Base-by-base conservation (phyloP, 2,329 filamentous ascomycete genomes). In the Claviceps paspali region DNA sequence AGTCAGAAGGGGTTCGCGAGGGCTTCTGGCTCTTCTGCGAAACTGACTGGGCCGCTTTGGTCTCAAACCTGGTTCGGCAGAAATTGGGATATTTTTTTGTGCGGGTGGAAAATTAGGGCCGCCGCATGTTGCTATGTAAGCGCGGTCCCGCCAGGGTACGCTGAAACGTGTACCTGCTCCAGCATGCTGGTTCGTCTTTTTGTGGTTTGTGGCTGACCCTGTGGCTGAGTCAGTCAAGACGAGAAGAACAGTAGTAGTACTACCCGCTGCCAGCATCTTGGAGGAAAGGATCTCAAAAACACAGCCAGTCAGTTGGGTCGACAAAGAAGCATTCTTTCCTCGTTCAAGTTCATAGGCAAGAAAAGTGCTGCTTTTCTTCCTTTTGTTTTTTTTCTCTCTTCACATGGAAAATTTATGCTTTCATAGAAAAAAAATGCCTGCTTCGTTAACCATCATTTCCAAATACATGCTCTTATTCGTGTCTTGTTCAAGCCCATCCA, bases 81-180 rank as follows among this genome's bases (percentile, higher is more conserved):
- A 59, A 57, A 55, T 60, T 59, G 53, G 52, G 53, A 61, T 53
- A 59, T 61, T 52, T 49, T 51, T 57, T 63, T 63, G 66, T 69
- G 64, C 68, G 67, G 65, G 65, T 59, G 56, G 59, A 60, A 61
- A 58, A 58, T 67, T 64, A 65, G 63, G 63, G 63, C 63, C 62
- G 53, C 52, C 29, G 26, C 38, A 42, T 18, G 14, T 33, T 33
- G 28, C 26, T 11, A 12, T 23, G 35, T 15, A 19, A 23, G 29
- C 31, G 18, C n/a, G 31, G 30, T 24, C 26, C 23, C 21, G 35
- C n/a, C 17, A 37, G 38, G 38, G 33, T 41, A 43, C 38, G 21
- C 36, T n/a, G 9, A 33, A 27, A n/a, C 26, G 22, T 15, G n/a
- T 29, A 14, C 26, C 27, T 17, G 2, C 5, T 6, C n/a, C n/a